A percentile compares a stretch with the other conserved stretches of the same genome.
Conservation (phyloP, 164 flowering plant genomes). For the Vitis rupestris region DNA sequence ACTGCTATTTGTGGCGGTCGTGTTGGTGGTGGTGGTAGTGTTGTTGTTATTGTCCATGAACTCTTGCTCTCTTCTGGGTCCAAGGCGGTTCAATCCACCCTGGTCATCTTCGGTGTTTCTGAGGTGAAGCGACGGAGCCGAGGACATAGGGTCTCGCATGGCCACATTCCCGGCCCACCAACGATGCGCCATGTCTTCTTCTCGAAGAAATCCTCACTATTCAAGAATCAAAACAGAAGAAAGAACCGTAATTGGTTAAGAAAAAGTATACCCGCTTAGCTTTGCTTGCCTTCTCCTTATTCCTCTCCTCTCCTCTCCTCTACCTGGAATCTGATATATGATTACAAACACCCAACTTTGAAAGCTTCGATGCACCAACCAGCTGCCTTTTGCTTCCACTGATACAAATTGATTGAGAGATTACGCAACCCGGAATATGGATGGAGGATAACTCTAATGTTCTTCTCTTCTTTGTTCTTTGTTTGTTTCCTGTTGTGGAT, state of each 20-base stretch:
- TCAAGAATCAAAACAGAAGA: neutral
- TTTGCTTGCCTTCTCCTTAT: neutral
- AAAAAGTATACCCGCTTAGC: neutral
- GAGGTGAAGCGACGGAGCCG: slow-evolving; percentile 49
- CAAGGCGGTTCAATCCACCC: slow-evolving; percentile 24
- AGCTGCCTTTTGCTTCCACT: neutral
- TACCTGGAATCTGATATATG: neutral
- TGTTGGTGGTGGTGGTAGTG: slow-evolving; percentile 13
- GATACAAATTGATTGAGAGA: neutral
- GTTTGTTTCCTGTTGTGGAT: slow-evolving; percentile 16
- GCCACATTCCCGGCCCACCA: slow-evolving; percentile 86
- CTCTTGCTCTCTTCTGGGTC: slow-evolving; percentile 41
- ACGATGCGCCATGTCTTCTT: slow-evolving; percentile 52
- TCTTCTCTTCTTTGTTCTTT: neutral
- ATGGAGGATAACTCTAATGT: neutral
- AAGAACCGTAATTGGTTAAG: neutral
- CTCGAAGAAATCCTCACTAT: neutral
- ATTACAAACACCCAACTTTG: neutral
- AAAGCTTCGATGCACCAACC: neutral
- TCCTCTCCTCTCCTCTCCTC: neutral
- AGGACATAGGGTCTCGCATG: slow-evolving; percentile 45
- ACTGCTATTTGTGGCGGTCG: slow-evolving; percentile 20
- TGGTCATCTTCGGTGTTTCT: slow-evolving; percentile 43
- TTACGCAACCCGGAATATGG: neutral
- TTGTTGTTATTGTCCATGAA: slow-evolving; percentile 26